A percentile compares a stretch with the other conserved stretches of the same genome.
Conservation (phyloP, 2,329 filamentous ascomycete genomes). For the Epichloe hybrida region DNA sequence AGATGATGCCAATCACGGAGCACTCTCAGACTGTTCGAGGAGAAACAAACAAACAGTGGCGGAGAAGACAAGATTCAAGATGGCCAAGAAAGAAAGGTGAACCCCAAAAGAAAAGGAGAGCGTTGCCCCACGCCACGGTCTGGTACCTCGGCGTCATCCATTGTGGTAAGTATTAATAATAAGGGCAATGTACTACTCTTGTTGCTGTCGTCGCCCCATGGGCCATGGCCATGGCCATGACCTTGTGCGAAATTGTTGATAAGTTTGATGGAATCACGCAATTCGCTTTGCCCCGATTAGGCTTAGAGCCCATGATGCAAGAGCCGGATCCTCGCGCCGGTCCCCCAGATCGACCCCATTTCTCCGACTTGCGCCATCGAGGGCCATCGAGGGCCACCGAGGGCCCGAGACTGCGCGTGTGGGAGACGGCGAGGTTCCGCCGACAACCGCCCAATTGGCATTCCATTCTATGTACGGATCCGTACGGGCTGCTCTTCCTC, state of each 20-base stretch:
- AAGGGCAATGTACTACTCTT: not conserved
- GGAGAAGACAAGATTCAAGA: not conserved
- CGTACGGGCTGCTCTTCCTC: too few relatives aligned
- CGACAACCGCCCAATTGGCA: constrained; percentile 1
- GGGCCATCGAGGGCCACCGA: not conserved
- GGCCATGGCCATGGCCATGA: not conserved
- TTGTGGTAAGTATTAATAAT: not conserved
- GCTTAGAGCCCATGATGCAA: constrained; percentile 19
- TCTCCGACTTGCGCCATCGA: constrained; percentile 6
- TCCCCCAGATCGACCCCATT: constrained; percentile 6
- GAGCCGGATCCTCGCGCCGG: constrained; percentile 7
- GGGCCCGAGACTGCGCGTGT: not conserved
- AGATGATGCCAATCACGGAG: not conserved
- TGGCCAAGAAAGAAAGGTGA: not conserved
- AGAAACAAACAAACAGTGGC: not conserved
- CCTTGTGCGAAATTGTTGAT: constrained; percentile 21
- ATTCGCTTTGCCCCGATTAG: constrained; percentile 19
- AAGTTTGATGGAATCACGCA: constrained; percentile 26
- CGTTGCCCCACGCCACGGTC: too few relatives aligned
- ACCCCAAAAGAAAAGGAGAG: not conserved
- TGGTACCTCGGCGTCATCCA: not conserved
- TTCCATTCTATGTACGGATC: not conserved
- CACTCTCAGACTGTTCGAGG: not conserved
- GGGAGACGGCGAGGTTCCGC: constrained; percentile 4
- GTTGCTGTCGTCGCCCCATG: not conserved